These are phyloP conservation scores for Phaeosphaeriaceae sp. DNA, from an alignment of 2,329 filamentous ascomycete species.

Conservation along the genomic window DNA sequence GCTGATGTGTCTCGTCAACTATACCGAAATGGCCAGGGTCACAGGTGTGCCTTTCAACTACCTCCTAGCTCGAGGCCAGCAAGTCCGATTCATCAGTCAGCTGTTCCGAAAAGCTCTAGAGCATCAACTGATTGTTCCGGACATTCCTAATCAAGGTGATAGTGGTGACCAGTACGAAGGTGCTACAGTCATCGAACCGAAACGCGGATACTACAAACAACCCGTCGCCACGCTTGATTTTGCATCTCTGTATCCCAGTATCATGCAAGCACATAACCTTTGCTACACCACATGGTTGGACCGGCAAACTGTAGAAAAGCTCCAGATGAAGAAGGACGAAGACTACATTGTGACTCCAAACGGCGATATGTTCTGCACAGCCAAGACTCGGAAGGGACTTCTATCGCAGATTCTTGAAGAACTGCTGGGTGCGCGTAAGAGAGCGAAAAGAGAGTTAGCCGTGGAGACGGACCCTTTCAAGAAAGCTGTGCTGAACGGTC, in stretches of 20 bases:
- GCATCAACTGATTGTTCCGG: constrained; percentile 92
- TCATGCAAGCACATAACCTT: constrained; percentile 97
- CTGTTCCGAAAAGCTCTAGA: constrained; percentile 94
- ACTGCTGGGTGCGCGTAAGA: constrained; percentile 87
- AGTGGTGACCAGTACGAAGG: constrained; percentile 93
- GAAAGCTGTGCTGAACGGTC: constrained; percentile 96
- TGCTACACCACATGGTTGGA: constrained; percentile 95
- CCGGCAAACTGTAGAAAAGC: constrained; percentile 76
- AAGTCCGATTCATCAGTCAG: constrained; percentile 97
- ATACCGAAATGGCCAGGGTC: constrained; percentile 99
- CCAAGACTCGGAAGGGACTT: constrained; percentile 87
- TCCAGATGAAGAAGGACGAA: constrained; percentile 81
- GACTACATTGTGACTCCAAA: constrained; percentile 98
- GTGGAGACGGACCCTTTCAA: constrained; percentile 94
- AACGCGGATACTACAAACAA: constrained; percentile 90
- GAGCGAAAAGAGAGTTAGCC: constrained; percentile 88
- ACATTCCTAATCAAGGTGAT: constrained; percentile 70
- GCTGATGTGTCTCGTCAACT: constrained; percentile 97
- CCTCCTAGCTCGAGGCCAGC: constrained; percentile 88
- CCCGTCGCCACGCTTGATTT: constrained; percentile 98
- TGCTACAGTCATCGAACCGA: constrained; percentile 96
- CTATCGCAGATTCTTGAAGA: constrained; percentile 96
- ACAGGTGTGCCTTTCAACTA: constrained; percentile 98
- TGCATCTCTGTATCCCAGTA: constrained; percentile 96
- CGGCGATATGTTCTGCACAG: constrained; percentile 89